A percentile compares a stretch with the other conserved stretches of the same genome.
These are phyloP conservation scores for Paraphoma chrysanthemicola DNA, from an alignment of 2,329 filamentous ascomycete genomes.

Conservation along the genomic window DNA sequence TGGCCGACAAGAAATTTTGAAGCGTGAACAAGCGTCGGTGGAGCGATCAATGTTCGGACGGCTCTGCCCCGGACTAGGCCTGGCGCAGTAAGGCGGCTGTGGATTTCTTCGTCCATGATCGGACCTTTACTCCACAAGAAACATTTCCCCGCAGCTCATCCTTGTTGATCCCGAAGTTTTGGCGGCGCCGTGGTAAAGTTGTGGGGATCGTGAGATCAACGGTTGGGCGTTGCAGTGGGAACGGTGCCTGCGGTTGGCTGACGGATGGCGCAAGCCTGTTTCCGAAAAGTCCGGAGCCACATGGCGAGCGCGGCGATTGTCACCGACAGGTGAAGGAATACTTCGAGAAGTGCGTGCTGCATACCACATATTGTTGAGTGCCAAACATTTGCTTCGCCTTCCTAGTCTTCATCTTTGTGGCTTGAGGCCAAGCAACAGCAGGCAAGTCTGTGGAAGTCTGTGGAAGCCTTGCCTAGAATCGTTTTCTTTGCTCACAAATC, in stretches of 20 bases:
- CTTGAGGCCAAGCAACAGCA: neutral
- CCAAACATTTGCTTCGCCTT: neutral
- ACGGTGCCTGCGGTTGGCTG: slow-evolving; percentile 2
- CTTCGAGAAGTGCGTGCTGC: neutral
- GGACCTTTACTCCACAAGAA: slow-evolving; percentile 9
- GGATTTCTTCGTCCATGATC: neutral
- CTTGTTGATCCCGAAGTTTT: slow-evolving; percentile 15
- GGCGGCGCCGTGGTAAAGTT: slow-evolving; percentile 4
- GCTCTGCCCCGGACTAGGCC: slow-evolving; percentile 2
- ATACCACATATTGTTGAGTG: neutral
- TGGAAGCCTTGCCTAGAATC: too few relatives aligned
- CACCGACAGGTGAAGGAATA: neutral
- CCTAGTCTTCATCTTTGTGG: neutral
- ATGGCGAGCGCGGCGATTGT: neutral
- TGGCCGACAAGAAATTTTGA: slow-evolving; percentile 13
- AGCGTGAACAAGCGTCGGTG: slow-evolving; percentile 16
- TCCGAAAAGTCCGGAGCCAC: slow-evolving; percentile 4
- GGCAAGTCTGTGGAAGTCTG: too few relatives aligned
- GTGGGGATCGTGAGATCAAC: slow-evolving; percentile 5
- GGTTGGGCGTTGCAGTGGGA: neutral
- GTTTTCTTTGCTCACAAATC: neutral
- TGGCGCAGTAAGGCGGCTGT: neutral
- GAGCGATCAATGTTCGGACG: slow-evolving; percentile 1
- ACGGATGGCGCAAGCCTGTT: neutral
- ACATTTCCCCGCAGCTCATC: neutral